phyloP scores from a whole-genome alignment of 2,329 filamentous ascomycete genomes.

The Fusarium annulatum region DNA sequence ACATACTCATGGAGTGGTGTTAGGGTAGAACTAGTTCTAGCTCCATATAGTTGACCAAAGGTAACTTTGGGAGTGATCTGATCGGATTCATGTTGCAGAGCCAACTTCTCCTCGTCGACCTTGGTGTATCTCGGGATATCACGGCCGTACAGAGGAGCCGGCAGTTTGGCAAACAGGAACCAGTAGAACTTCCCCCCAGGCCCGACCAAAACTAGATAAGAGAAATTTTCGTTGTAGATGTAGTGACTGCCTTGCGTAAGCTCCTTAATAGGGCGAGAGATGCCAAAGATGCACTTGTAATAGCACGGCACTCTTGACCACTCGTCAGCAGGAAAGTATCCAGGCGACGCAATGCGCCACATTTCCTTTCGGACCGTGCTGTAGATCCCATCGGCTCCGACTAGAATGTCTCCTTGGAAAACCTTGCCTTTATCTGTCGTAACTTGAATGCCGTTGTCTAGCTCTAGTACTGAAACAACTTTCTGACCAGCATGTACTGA shows the following conservation, averaged over 20 bases:
- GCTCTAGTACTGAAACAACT: not conserved
- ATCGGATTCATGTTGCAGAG: not conserved
- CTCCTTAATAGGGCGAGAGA: not conserved
- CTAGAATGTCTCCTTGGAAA: slow-evolving; percentile 49
- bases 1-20: slow-evolving; percentile 9
- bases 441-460: not conserved
- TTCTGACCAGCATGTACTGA: slow-evolving; percentile 29
- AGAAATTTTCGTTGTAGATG: not conserved
- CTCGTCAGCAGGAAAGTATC: slow-evolving; percentile 17
- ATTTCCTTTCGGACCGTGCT: slow-evolving; percentile 51
- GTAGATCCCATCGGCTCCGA: slow-evolving; percentile 56
- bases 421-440: not conserved
- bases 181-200: slow-evolving; percentile 7
- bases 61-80: not conserved
- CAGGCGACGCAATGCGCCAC: slow-evolving; percentile 24
- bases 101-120: not conserved
- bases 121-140: not conserved
- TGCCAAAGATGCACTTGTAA: slow-evolving; percentile 18
- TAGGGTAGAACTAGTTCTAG: not conserved
- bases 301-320: slow-evolving; percentile 6
- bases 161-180: not conserved
- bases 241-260: not conserved
- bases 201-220: not conserved
- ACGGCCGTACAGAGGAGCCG: accelerated
- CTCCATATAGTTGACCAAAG: not conserved